These are phyloP conservation scores for Talaromyces adpressus DNA, from an alignment of 495 filamentous ascomycete species.

Conservation along the genomic window DNA sequence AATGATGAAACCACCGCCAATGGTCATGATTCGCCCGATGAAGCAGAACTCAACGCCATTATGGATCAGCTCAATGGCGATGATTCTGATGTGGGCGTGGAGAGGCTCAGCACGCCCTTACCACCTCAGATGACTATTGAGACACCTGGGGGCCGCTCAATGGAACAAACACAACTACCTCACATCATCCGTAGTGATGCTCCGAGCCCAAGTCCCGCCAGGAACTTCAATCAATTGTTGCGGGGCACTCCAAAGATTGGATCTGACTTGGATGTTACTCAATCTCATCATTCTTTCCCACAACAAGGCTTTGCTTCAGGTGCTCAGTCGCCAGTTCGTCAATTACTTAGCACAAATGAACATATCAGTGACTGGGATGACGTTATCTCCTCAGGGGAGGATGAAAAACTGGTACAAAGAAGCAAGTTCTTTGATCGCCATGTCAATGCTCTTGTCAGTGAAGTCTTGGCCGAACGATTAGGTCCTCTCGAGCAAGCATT, in stretches of 20 bases:
- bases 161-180: constrained; percentile 48
- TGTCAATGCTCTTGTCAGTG: constrained; percentile 76
- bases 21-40: constrained; percentile 45
- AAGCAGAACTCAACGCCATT: constrained; percentile 76
- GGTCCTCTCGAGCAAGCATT: constrained; percentile 74
- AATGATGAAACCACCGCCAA: constrained; percentile 10
- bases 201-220: constrained; percentile 67
- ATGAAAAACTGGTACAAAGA: constrained; percentile 67
- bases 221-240: constrained; percentile 42
- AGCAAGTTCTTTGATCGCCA: constrained; percentile 80
- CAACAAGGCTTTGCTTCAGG: constrained; percentile 28
- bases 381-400: constrained; percentile 73
- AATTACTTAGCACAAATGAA: constrained; percentile 57
- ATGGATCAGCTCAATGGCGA: constrained; percentile 74
- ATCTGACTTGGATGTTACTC: constrained; percentile 28
- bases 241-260: constrained; percentile 38
- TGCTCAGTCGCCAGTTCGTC: constrained; percentile 52
- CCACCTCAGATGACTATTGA: constrained; percentile 31
- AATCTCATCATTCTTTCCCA: constrained; percentile 31
- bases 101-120: constrained; percentile 46
- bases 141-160: constrained; percentile 40
- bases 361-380: constrained; percentile 89
- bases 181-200: constrained; percentile 58
- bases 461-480: constrained; percentile 67
- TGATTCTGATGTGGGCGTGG: constrained; percentile 65